Percentiles rank a stretch among this genome's conserved stretches.
Conservation (phyloP, 306 rosid genomes). For the Lathyrus oleraceus region DNA sequence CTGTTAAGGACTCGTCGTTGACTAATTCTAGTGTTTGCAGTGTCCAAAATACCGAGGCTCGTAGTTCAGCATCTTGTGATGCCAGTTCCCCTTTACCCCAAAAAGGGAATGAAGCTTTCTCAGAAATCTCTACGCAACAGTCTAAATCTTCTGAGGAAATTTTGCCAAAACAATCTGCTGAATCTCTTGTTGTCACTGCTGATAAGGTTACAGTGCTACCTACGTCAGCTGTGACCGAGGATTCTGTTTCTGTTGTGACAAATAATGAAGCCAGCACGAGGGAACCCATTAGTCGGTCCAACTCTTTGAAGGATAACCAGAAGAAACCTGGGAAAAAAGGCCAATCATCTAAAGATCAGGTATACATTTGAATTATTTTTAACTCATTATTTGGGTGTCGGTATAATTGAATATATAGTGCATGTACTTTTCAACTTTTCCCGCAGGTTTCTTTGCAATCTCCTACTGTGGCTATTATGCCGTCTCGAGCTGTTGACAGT, state of each 20-base stretch:
- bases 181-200: constrained; percentile 35
- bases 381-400: not conserved
- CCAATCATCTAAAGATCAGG: constrained; percentile 64
- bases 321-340: constrained; percentile 61
- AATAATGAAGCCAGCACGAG: constrained; percentile 49
- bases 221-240: constrained; percentile 40
- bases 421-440: not conserved
- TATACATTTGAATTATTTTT: constrained; percentile 36
- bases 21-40: constrained; percentile 43
- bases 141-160: constrained; percentile 46
- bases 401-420: constrained; percentile 5
- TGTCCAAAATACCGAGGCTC: constrained; percentile 51
- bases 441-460: constrained; percentile 59
- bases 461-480: constrained; percentile 37
- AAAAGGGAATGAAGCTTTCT: constrained; percentile 37
- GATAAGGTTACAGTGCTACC: constrained; percentile 39
- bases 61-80: constrained; percentile 48
- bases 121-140: constrained; percentile 39
- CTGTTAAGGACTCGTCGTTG: constrained; percentile 37
- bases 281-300: constrained; percentile 60
- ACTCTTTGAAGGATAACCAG: constrained; percentile 66
- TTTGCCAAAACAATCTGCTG: constrained; percentile 42
- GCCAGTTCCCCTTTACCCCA: constrained; percentile 39
- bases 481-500: constrained; percentile 44
- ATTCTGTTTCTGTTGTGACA: constrained; percentile 42